Percentiles rank a stretch among this genome's conserved stretches.
These are phyloP conservation scores for Paraleonurus japonicus DNA, from an alignment of 257 asterid species.

Conservation along the genomic window DNA sequence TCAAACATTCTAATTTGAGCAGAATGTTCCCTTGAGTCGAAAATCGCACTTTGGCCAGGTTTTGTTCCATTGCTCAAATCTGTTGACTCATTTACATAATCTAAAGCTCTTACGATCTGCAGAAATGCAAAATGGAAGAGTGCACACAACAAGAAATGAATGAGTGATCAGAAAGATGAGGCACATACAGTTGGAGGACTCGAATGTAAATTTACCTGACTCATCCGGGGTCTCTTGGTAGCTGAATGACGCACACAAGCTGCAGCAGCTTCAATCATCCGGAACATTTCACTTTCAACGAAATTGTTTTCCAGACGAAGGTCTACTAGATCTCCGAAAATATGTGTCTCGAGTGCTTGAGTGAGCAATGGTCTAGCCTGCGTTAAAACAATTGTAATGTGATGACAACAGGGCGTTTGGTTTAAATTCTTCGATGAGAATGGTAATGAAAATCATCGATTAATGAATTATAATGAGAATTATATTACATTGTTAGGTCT, in stretches of 20 bases:
- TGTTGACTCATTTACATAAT: not conserved
- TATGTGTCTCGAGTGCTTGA: not conserved
- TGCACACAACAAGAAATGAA: too few relatives aligned
- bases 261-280: conserved; percentile 73
- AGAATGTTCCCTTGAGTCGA: not conserved
- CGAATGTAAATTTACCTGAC: conserved; percentile 37
- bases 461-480: too few relatives aligned
- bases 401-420: not conserved
- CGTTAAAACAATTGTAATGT: not conserved
- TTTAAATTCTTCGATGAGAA: too few relatives aligned
- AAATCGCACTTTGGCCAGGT: not conserved
- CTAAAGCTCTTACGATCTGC: not conserved
- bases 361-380: not conserved
- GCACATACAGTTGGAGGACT: not conserved
- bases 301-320: conserved; percentile 16
- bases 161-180: not conserved
- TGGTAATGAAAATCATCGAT: too few relatives aligned
- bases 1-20: not conserved
- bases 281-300: conserved; percentile 49
- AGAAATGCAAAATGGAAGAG: not conserved
- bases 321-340: not conserved
- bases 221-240: conserved; percentile 38
- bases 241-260: conserved; percentile 78
- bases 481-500: not conserved
- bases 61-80: not conserved